A percentile compares a stretch with the other conserved stretches of the same genome.
phyloP scores from a whole-genome alignment of 768 basidiomycete genomes.

The Pholiota conissans region DNA sequence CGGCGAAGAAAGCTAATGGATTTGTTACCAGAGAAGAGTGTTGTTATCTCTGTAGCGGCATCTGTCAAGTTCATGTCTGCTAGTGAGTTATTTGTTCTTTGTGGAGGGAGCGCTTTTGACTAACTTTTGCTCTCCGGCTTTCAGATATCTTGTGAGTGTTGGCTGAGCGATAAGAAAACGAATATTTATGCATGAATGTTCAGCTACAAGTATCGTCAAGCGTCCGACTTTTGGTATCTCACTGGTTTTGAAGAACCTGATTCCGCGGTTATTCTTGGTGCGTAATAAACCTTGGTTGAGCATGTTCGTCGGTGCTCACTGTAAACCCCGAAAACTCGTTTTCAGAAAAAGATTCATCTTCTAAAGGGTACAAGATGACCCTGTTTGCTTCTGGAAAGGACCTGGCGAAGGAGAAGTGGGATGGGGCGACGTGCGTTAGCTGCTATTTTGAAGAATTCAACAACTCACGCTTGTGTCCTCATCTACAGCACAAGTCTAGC shows the following conservation, averaged over 20 bases:
- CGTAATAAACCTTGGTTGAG: conserved; percentile 10
- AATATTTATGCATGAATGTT: conserved; percentile 6
- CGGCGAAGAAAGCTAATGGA: conserved; percentile 74
- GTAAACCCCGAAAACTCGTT: conserved; percentile 3
- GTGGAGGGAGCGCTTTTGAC: not conserved
- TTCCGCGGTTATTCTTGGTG: conserved; percentile 83
- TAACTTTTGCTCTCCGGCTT: not conserved
- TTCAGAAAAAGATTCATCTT: conserved; percentile 66
- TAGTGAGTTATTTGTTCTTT: conserved; percentile 46
- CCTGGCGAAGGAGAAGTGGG: conserved; percentile 83
- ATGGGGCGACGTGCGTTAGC: conserved; percentile 65
- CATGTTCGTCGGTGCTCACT: not conserved
- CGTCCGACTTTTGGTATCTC: conserved; percentile 92
- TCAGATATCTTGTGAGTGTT: conserved; percentile 74
- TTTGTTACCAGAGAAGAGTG: conserved; percentile 64
- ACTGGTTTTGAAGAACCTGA: conserved; percentile 96
- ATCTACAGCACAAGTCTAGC: conserved; percentile 57
- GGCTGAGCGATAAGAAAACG: not conserved
- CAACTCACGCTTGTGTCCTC: not conserved
- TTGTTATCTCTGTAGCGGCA: conserved; percentile 78
- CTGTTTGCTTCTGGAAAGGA: conserved; percentile 82
- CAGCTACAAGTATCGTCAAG: conserved; percentile 95
- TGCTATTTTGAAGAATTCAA: not conserved
- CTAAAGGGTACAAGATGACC: conserved; percentile 83
- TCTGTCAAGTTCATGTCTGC: conserved; percentile 85